A percentile compares a stretch with the other conserved stretches of the same genome.
phyloP scores from a whole-genome alignment of 805 yeast genomes.

The Teunomyces pallodes region DNA sequence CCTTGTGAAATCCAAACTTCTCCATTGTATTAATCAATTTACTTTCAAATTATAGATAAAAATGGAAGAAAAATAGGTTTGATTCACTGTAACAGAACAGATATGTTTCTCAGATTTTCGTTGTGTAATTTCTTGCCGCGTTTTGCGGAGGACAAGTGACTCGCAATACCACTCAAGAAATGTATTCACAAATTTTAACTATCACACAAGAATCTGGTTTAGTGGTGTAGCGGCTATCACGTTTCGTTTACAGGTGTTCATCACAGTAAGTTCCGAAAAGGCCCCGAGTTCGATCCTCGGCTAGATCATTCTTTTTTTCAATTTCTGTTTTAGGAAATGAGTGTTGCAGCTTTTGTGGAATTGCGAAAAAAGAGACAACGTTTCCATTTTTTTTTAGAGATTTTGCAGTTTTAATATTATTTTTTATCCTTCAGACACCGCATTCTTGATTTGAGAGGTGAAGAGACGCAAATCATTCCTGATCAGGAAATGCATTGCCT shows the following conservation, averaged over 20 bases:
- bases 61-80: neutral
- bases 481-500: neutral
- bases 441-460: neutral
- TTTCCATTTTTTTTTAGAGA: neutral
- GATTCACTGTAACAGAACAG: neutral
- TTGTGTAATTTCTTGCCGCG: neutral
- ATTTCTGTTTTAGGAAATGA: neutral
- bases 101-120: neutral
- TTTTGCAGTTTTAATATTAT: slow-evolving; percentile 2
- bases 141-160: neutral
- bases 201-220: slow-evolving; percentile 17
- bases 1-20: slow-evolving; percentile 44
- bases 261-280: slow-evolving; percentile 38
- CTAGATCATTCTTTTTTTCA: slow-evolving; percentile 28
- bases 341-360: slow-evolving; percentile 2
- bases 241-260: slow-evolving; percentile 39
- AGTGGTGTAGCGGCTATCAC: slow-evolving; percentile 45
- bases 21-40: slow-evolving; percentile 28
- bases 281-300: slow-evolving; percentile 47
- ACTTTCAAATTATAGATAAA: neutral
- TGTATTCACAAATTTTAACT: neutral
- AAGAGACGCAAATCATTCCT: neutral
- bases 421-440: neutral
- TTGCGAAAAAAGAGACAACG: slow-evolving; percentile 1
- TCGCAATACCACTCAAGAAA: neutral